Evolutionary conservation across 2,329 filamentous ascomycete species (phyloP).

Genomic region (Colletotrichum tamarilloi): DNA sequence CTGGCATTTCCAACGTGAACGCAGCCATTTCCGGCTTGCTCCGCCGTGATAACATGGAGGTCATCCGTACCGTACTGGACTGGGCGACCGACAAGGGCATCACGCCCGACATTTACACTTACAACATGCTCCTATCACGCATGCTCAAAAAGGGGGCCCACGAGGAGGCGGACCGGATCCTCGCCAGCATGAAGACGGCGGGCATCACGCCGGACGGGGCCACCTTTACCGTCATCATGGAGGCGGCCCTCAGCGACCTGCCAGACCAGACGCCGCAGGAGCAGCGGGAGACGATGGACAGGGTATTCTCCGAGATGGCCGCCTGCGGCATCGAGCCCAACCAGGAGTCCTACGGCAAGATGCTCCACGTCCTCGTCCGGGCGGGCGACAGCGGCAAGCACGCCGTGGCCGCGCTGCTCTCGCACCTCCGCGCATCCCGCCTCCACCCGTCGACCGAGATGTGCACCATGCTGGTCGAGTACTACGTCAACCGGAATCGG

Average conservation of each 20-base stretch:
- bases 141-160: slow-evolving; percentile 62
- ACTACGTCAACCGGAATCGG: slow-evolving; percentile 70
- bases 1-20: slow-evolving; percentile 75
- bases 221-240: slow-evolving; percentile 80
- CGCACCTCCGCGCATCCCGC: slow-evolving; percentile 67
- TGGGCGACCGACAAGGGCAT: slow-evolving; percentile 70
- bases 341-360: slow-evolving; percentile 73
- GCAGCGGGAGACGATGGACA: slow-evolving; percentile 63
- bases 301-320: slow-evolving; percentile 69
- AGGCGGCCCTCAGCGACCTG: slow-evolving; percentile 62
- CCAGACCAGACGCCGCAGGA: slow-evolving; percentile 54
- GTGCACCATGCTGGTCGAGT: slow-evolving; percentile 78
- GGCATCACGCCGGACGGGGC: slow-evolving; percentile 70
- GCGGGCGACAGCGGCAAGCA: slow-evolving; percentile 51
- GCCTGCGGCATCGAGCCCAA: slow-evolving; percentile 68
- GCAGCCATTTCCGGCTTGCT: slow-evolving; percentile 74
- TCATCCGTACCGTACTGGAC: slow-evolving; percentile 64
- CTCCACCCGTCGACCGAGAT: slow-evolving; percentile 71
- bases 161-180: slow-evolving; percentile 61
- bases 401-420: slow-evolving; percentile 70
- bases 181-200: slow-evolving; percentile 68
- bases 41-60: slow-evolving; percentile 54
- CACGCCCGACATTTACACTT: slow-evolving; percentile 68
- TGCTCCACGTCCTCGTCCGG: slow-evolving; percentile 73
- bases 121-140: slow-evolving; percentile 76